Evolutionary conservation across 805 yeast species (phyloP), one percentile per base, ranked within the genome.

Genomic region (Wickerhamiella shivajii): DNA sequence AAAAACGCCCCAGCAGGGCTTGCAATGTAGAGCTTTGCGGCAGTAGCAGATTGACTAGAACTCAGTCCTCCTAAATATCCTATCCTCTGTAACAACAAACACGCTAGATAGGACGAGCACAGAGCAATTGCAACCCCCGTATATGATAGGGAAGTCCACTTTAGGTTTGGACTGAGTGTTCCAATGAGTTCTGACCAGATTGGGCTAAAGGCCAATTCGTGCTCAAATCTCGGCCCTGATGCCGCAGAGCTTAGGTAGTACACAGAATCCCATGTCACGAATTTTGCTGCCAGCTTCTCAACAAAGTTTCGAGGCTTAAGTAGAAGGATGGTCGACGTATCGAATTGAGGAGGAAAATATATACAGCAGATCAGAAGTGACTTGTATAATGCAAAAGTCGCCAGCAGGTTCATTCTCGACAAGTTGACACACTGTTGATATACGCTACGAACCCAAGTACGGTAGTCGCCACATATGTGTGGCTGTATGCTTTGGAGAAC

Each of bases 131-230:
- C 10, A 1, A 75, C 50, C 1, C 74, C 72, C 3, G 64, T 42
- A 5, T 66, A 40, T 2, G 76, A 55, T 18, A 64, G 62, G 12
- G 47, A 44, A 18, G 28, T 37, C 10, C 35, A 29, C 13, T 24
- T 23, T 18, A 12, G 20, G 10, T 4, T n/a, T 33, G 41, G 27
- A 18, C 36, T 9, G 23, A 41, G 6, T 11, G 27, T 18, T 22
- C 41, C 27, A 44, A 77, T 53, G 3, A 74, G 29, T 16, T 68
- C 49, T 60, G 76, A 65, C 93, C 94, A 87, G 2, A 71, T 48
- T 8, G 78, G 78, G 18, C 92, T 73, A 51, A 81, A 87, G 4
- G 92, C 96, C 64, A 71, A 78, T 55, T 84, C 93, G 52, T 87
- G 94, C 54, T 87, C 97, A 53, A 63, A 85, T n/a, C 57, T 51